phyloP scores from a whole-genome alignment of 371 early-diverging fungal species.

The Funneliformis caledonium region DNA sequence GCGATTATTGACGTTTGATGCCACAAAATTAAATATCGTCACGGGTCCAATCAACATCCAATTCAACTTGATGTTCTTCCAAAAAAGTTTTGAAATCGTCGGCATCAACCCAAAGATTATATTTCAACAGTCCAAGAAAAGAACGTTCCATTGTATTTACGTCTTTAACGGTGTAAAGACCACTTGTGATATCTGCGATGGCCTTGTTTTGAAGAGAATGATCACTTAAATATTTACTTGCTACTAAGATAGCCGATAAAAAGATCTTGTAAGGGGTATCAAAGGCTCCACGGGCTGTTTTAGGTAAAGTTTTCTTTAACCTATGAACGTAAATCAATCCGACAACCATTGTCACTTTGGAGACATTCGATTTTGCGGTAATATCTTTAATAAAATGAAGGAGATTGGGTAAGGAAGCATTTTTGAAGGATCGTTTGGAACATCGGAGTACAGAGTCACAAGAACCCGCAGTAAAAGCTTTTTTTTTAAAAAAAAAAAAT shows the following conservation, averaged over 20 bases:
- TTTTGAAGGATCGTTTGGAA: slow-evolving; percentile 22
- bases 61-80: slow-evolving; percentile 35
- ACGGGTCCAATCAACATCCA: slow-evolving; percentile 22
- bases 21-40: neutral
- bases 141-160: slow-evolving; percentile 73
- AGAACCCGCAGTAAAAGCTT: slow-evolving; percentile 41
- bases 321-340: slow-evolving; percentile 73
- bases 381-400: slow-evolving; percentile 35
- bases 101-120: slow-evolving; percentile 46
- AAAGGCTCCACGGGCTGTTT: slow-evolving; percentile 68
- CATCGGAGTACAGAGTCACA: slow-evolving; percentile 37
- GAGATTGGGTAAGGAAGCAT: slow-evolving; percentile 38
- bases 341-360: slow-evolving; percentile 36
- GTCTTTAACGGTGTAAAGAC: slow-evolving; percentile 66
- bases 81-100: slow-evolving; percentile 32
- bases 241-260: slow-evolving; percentile 70
- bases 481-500: neutral
- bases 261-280: slow-evolving; percentile 82
- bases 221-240: slow-evolving; percentile 69
- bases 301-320: slow-evolving; percentile 66
- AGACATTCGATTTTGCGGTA: slow-evolving; percentile 26
- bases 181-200: slow-evolving; percentile 64
- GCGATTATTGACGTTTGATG: too few relatives aligned
- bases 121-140: slow-evolving; percentile 61
- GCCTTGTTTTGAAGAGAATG: slow-evolving; percentile 64